A percentile compares a stretch with the other conserved stretches of the same genome.
Conservation (phyloP, 352 stramenopile genomes). For the Phytopythium mirpurense region DNA sequence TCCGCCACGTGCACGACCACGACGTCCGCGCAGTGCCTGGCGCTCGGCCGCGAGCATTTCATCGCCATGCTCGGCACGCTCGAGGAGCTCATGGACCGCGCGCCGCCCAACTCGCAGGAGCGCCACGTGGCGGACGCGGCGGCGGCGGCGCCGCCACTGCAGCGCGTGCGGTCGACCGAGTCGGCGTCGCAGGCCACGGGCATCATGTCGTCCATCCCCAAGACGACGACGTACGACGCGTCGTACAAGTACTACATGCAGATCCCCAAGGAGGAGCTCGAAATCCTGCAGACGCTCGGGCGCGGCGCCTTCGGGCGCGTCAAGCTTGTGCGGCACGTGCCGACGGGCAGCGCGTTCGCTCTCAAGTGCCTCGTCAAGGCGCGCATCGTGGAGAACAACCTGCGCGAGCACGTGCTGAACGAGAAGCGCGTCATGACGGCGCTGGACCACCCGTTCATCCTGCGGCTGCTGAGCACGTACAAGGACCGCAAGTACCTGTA, state of each 20-base stretch:
- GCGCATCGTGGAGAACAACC: constrained; percentile 88
- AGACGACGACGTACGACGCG: neutral
- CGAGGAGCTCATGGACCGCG: constrained; percentile 74
- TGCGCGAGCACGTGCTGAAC: constrained; percentile 90
- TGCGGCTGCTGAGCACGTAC: constrained; percentile 87
- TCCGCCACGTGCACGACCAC: constrained; percentile 89
- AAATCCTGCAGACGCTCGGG: constrained; percentile 71
- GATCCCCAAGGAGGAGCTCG: constrained; percentile 62
- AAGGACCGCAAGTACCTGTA: constrained; percentile 90
- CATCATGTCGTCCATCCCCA: neutral
- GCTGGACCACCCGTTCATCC: constrained; percentile 89
- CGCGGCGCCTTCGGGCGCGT: constrained; percentile 88
- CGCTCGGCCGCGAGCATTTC: constrained; percentile 63
- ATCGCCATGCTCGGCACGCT: constrained; percentile 76
- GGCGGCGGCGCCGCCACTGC: neutral
- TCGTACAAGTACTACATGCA: constrained; percentile 78
- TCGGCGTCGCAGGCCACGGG: constrained; percentile 12
- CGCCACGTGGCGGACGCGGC: constrained; percentile 7
- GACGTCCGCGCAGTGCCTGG: constrained; percentile 54
- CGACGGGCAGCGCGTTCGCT: constrained; percentile 73
- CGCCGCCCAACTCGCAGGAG: constrained; percentile 21
- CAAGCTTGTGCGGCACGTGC: constrained; percentile 76
- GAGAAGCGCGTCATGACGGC: constrained; percentile 88
- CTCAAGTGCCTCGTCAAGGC: constrained; percentile 92
- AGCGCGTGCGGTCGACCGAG: neutral